Conservation (phyloP, 192 early-diverging fungal species). For the Coemansia sp. region DNA sequence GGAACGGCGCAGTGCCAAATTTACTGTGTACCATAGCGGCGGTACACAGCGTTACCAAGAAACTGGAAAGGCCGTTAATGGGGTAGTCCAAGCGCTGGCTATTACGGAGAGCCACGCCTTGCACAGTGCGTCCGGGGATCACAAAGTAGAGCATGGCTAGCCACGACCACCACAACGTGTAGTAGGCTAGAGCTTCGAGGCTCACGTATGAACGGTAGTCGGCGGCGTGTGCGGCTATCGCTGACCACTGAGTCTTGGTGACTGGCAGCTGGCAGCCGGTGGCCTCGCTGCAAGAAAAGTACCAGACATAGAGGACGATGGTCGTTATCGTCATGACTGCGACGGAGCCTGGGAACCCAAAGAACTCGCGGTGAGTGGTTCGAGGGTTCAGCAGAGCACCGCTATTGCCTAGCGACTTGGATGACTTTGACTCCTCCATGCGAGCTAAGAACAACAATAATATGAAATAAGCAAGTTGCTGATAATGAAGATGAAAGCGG, state of each 20-base stretch:
- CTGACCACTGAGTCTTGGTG: conserved; percentile 21
- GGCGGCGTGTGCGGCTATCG: conserved; percentile 43
- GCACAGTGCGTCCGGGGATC: conserved; percentile 65
- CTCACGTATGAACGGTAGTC: conserved; percentile 56
- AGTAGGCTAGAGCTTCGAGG: conserved; percentile 39
- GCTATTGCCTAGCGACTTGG: neutral
- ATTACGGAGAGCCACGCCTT: conserved; percentile 73
- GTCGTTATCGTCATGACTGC: conserved; percentile 57
- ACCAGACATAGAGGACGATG: conserved; percentile 49
- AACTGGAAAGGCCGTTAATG: conserved; percentile 75
- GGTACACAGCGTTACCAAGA: conserved; percentile 57
- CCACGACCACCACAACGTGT: conserved; percentile 69
- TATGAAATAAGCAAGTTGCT: neutral
- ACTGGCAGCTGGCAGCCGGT: conserved; percentile 58
- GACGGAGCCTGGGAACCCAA: conserved; percentile 65
- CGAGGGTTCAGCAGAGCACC: conserved; percentile 57
- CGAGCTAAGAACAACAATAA: neutral
- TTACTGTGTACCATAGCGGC: conserved; percentile 42
- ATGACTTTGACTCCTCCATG: neutral
- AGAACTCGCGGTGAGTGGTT: conserved; percentile 81
- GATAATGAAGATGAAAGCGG: neutral
- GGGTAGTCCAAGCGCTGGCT: conserved; percentile 78
- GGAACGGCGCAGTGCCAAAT: conserved; percentile 63
- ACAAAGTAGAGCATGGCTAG: conserved; percentile 67
- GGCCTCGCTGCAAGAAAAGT: conserved; percentile 50